Evolutionary conservation across 169 alveolate species (phyloP).

Genomic region (Amoebophrya sp.): DNA sequence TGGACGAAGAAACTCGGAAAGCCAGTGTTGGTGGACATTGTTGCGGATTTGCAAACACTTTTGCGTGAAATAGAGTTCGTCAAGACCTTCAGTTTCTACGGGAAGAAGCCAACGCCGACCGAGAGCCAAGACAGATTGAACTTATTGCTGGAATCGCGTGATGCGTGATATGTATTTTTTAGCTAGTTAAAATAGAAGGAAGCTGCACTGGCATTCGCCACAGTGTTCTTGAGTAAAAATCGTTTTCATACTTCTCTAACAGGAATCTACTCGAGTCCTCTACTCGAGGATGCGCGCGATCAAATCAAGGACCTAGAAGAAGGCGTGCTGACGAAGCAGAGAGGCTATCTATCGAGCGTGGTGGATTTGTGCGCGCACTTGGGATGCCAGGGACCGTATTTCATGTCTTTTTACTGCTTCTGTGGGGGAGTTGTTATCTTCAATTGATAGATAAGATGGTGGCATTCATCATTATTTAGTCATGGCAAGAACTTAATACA

Average conservation of each 20-base stretch:
- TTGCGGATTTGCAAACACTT: background rate
- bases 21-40: slow-evolving; percentile 9
- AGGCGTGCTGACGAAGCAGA: background rate
- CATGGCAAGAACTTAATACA: too few relatives aligned
- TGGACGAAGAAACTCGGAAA: background rate
- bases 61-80: background rate
- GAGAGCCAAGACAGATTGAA: background rate
- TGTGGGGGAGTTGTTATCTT: too few relatives aligned
- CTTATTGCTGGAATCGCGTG: too few relatives aligned
- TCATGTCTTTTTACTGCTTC: too few relatives aligned
- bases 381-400: slow-evolving; percentile 20
- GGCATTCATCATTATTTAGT: too few relatives aligned
- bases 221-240: too few relatives aligned
- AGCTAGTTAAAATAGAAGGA: too few relatives aligned
- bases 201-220: too few relatives aligned
- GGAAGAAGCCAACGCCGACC: background rate
- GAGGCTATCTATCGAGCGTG: background rate
- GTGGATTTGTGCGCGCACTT: background rate
- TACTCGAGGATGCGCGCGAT: background rate
- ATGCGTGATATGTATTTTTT: too few relatives aligned
- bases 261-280: background rate
- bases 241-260: too few relatives aligned
- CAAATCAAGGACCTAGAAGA: background rate
- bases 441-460: too few relatives aligned
- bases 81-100: background rate